These are phyloP conservation scores for Quercus tomentella DNA, from an alignment of 331 rosid species.

Conservation along the genomic window DNA sequence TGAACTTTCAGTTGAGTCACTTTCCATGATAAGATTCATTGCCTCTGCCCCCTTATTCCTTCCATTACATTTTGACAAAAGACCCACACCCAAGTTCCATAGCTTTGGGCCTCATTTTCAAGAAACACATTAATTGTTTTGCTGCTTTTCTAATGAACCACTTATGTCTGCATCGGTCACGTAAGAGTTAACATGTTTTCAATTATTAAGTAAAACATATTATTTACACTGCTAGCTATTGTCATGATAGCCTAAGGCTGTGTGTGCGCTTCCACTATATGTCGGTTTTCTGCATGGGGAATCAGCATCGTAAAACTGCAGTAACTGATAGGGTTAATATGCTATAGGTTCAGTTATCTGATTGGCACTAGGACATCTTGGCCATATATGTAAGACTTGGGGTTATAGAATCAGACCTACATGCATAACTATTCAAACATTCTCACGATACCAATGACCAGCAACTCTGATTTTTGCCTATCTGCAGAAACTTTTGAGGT, in stretches of 20 bases:
- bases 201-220: not conserved
- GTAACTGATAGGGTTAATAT: not conserved
- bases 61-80: too few relatives aligned
- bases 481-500: constrained; percentile 83
- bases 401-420: not conserved
- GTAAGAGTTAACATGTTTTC: not conserved
- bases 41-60: not conserved
- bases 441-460: not conserved
- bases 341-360: not conserved
- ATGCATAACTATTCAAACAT: not conserved
- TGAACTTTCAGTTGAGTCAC: not conserved
- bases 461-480: not conserved
- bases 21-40: not conserved
- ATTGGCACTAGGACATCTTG: not conserved
- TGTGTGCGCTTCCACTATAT: not conserved
- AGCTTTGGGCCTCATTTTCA: not conserved
- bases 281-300: not conserved
- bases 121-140: not conserved
- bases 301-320: not conserved
- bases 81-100: too few relatives aligned
- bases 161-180: not conserved
- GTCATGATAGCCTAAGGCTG: not conserved
- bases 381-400: not conserved
- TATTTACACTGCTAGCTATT: not conserved
- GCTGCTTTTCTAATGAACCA: not conserved